Percentiles rank a stretch among this genome's conserved stretches.
Evolutionary conservation across 495 filamentous ascomycete species (phyloP).

Genomic region (Neurospora sp.): DNA sequence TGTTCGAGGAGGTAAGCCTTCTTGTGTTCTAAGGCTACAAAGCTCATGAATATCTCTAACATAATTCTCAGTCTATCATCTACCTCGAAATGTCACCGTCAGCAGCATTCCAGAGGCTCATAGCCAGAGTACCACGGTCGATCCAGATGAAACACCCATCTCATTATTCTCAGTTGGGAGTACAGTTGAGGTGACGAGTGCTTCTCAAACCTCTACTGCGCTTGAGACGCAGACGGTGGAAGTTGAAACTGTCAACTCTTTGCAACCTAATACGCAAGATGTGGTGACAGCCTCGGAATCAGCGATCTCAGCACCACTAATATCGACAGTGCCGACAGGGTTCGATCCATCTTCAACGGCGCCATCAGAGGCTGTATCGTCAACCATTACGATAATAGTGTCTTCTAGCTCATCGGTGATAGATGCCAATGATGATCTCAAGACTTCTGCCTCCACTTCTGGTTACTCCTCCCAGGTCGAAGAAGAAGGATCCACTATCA

Average conservation of each 20-base stretch:
- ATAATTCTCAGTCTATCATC: neutral
- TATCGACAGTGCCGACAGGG: neutral
- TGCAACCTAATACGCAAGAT: neutral
- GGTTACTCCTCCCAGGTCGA: neutral
- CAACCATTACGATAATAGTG: neutral
- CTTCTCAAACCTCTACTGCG: neutral
- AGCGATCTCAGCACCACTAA: neutral
- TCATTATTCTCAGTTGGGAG: neutral
- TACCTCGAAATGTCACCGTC: neutral
- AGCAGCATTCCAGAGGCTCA: neutral
- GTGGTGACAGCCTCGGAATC: neutral
- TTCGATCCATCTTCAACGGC: neutral
- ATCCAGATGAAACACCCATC: neutral
- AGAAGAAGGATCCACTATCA: neutral
- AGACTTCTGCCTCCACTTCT: neutral
- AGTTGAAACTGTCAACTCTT: neutral
- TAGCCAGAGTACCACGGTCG: neutral
- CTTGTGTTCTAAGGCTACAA: neutral
- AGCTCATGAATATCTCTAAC: neutral
- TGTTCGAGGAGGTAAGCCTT: conserved; percentile 16
- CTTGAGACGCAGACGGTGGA: neutral
- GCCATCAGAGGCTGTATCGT: neutral
- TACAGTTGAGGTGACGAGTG: neutral
- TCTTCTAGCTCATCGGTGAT: neutral
- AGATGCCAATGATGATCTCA: neutral